Evolutionary conservation across 495 filamentous ascomycete species (phyloP).

Genomic region (Aspergillus steynii): DNA sequence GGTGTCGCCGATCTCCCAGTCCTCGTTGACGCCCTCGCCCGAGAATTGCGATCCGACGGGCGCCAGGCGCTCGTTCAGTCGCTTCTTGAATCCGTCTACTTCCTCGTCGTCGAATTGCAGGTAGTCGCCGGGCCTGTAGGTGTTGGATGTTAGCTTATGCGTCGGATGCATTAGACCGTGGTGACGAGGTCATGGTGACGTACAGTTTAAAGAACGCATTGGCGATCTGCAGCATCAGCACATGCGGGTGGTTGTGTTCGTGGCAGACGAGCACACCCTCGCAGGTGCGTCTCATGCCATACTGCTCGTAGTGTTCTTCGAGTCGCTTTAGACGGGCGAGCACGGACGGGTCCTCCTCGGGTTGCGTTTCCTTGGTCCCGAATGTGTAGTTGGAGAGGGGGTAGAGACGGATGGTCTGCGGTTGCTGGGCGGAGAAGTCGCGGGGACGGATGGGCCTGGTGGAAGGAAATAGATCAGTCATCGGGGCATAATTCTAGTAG

Average conservation of each 20-base stretch:
- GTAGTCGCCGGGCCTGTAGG: conserved; percentile 81
- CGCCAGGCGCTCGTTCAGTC: conserved; percentile 88
- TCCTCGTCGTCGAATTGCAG: conserved; percentile 88
- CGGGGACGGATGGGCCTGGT: conserved; percentile 73
- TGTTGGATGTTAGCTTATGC: neutral
- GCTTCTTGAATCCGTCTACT: conserved; percentile 86
- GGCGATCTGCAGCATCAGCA: conserved; percentile 97
- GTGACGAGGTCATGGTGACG: conserved; percentile 11
- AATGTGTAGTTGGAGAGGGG: conserved; percentile 98
- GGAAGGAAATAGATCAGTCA: conserved; percentile 10
- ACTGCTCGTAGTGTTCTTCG: conserved; percentile 86
- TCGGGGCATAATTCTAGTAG: neutral
- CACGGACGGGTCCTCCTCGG: conserved; percentile 95
- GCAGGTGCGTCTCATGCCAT: conserved; percentile 96
- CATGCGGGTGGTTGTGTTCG: conserved; percentile 97
- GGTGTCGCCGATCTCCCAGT: conserved; percentile 93
- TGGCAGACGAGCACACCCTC: conserved; percentile 97
- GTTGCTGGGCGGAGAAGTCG: conserved; percentile 84
- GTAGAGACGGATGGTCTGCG: conserved; percentile 87
- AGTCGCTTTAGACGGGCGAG: conserved; percentile 87
- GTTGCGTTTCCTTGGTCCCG: conserved; percentile 95
- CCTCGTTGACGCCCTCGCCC: conserved; percentile 80
- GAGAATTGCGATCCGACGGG: conserved; percentile 86
- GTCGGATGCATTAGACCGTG: too few relatives aligned
- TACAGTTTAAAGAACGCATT: conserved; percentile 98